A percentile compares a stretch with the other conserved stretches of the same genome.
phyloP scores from a whole-genome alignment of 495 filamentous ascomycete species.

The Hapsidospora chrysogenum region DNA sequence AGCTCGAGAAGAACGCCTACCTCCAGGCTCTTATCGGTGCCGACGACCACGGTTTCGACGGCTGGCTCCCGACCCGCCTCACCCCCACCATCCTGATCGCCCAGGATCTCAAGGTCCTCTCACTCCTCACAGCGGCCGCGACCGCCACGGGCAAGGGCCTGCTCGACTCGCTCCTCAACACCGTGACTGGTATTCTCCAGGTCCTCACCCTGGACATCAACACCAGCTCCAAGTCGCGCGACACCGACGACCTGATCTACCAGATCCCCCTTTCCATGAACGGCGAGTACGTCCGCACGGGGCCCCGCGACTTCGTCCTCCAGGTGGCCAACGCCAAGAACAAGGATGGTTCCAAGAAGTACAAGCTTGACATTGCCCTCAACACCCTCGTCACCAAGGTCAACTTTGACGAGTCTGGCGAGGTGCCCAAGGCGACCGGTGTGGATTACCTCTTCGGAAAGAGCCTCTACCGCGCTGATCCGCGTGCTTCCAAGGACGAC shows the following conservation, averaged over 20 bases:
- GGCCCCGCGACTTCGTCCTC: constrained; percentile 36
- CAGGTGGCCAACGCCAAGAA: constrained; percentile 31
- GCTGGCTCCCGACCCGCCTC: constrained; percentile 36
- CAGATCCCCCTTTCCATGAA: constrained; percentile 34
- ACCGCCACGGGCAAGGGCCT: constrained; percentile 30
- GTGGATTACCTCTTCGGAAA: constrained; percentile 46
- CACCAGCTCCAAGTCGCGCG: constrained; percentile 13
- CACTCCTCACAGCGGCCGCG: constrained; percentile 30
- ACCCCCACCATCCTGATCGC: constrained; percentile 30
- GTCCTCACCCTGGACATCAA: constrained; percentile 38
- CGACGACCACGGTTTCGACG: constrained; percentile 38
- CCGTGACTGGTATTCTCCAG: constrained; percentile 19
- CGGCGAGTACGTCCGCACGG: constrained; percentile 29
- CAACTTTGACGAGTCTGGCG: constrained; percentile 25
- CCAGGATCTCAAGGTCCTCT: constrained; percentile 34
- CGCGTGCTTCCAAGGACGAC: constrained; percentile 18
- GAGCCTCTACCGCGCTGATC: constrained; percentile 42
- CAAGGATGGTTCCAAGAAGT: constrained; percentile 33
- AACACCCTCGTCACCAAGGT: constrained; percentile 46
- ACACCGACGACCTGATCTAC: constrained; percentile 21
- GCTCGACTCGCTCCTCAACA: constrained; percentile 15
- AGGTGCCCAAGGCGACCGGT: constrained; percentile 36
- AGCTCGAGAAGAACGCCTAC: constrained; percentile 39
- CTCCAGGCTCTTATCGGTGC: constrained; percentile 16
- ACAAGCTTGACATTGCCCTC: constrained; percentile 39